Conservation (phyloP, 768 basidiomycete species). For the Suillus spraguei region DNA sequence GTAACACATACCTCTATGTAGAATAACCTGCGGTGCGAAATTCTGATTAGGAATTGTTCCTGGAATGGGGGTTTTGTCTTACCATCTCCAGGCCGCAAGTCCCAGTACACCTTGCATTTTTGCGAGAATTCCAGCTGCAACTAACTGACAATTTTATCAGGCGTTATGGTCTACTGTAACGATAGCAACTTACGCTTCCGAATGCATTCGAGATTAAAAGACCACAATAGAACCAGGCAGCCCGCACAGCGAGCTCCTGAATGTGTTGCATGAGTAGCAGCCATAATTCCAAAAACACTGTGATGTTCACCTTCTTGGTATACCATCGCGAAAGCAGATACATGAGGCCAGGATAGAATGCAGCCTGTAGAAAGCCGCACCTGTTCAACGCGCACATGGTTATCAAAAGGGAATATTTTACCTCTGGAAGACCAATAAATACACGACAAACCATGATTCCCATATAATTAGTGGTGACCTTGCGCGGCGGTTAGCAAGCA, state of each 20-base stretch:
- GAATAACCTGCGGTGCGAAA: conserved; percentile 53
- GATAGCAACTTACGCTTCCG: too few species aligned
- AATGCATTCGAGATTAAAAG: too few species aligned
- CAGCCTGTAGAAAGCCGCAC: conserved; percentile 39
- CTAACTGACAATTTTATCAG: too few species aligned
- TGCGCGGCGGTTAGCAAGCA: conserved; percentile 2
- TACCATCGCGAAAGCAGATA: conserved; percentile 57
- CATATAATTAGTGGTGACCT: conserved; percentile 57
- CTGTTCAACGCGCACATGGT: too few species aligned
- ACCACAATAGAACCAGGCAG: conserved; percentile 64
- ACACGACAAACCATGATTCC: conserved; percentile 62
- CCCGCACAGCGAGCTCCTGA: conserved; percentile 67
- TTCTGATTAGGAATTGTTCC: not conserved
- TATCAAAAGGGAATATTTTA: conserved; percentile 14
- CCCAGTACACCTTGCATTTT: conserved; percentile 70
- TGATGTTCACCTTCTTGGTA: conserved; percentile 39
- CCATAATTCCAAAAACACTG: not conserved
- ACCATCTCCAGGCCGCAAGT: conserved; percentile 74
- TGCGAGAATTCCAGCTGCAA: conserved; percentile 65
- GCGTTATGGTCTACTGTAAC: too few species aligned
- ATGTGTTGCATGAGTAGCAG: not conserved
- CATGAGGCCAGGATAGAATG: conserved; percentile 63
- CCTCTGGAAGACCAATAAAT: conserved; percentile 66
- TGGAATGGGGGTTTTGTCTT: conserved; percentile 14
- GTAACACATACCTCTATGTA: conserved; percentile 57